Conservation (phyloP, 2,329 filamentous ascomycete species). For the Calonectria pseudoreteaudii region DNA sequence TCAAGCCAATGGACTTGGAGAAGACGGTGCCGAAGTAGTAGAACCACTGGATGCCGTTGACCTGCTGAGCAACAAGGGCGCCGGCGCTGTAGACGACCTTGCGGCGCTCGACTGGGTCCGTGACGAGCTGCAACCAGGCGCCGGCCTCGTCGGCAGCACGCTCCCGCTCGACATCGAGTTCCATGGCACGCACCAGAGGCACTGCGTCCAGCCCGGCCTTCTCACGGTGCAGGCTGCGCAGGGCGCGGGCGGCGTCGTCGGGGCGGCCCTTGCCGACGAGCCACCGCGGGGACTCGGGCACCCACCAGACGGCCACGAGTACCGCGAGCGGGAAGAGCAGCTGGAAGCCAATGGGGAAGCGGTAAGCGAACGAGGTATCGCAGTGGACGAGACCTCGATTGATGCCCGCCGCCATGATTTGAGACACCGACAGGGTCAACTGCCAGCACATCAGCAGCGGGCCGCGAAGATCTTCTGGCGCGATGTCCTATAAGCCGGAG, state of each 20-base stretch:
- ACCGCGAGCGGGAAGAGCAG: conserved; percentile 42
- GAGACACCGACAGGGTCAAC: conserved; percentile 51
- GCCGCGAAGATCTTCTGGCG: conserved; percentile 47
- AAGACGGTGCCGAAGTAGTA: conserved; percentile 59
- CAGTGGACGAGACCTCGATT: conserved; percentile 44
- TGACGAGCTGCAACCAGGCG: conserved; percentile 53
- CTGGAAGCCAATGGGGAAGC: conserved; percentile 49
- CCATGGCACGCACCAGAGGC: conserved; percentile 54
- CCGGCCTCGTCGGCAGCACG: conserved; percentile 40
- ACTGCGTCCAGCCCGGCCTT: conserved; percentile 52
- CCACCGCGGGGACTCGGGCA: conserved; percentile 47
- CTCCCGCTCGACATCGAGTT: conserved; percentile 55
- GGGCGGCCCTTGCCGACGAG: conserved; percentile 51
- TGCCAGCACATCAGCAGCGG: conserved; percentile 55
- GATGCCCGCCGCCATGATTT: conserved; percentile 50
- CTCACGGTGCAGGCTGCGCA: conserved; percentile 56
- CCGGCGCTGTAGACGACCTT: conserved; percentile 59
- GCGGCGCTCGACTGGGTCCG: conserved; percentile 57
- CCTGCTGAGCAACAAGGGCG: conserved; percentile 59
- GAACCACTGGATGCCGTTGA: conserved; percentile 62
- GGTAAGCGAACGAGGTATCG: conserved; percentile 46
- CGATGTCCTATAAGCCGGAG: conserved; percentile 38
- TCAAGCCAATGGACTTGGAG: conserved; percentile 54
- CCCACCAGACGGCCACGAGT: conserved; percentile 35
- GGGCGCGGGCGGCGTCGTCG: conserved; percentile 53